Evolutionary conservation across 441 rosid species (phyloP), one percentile per base, ranked within the genome.

Genomic region (Lepidium campestre): DNA sequence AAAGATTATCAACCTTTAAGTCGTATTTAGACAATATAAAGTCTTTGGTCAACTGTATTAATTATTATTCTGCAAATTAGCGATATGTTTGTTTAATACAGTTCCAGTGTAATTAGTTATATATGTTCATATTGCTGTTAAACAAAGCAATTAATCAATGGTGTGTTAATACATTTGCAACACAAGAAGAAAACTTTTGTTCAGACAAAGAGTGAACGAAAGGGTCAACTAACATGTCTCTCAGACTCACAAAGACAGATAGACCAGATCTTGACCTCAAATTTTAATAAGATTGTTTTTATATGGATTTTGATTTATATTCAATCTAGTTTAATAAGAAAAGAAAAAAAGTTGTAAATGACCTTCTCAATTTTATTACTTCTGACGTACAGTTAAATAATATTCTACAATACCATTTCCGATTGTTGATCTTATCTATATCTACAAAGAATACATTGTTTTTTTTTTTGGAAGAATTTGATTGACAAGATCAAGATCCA

Each of bases 151-250:
- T 57, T 18, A 29, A 56, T 34, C 53, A 65, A 39, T 20, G 8
- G 35, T 32, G n/a, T n/a, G n/a, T 66, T 55, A 4, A 44, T 42
- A 50, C 13, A 41, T 46, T 46, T 55, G 49, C 50, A 62, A 29
- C 44, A 41, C 64, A 55, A 1, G 4, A 57, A 11, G 27, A 68
- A 36, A 23, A 3, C 15, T 25, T 48, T 27, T 54, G 12, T 61
- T 37, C 25, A 73, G 64, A 73, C 54, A 73, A 44, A 19, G 34
- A 70, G 68, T 57, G 65, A 59, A 63, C 42, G 79, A 68, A 77
- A 72, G 56, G 76, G 82, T 77, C 81, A 72, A 57, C 78, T 56
- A 49, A 54, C 78, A 74, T 65, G 78, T 72, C 73, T 74, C 45
- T 50, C 54, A 77, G 47, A 62, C 71, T 55, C 54, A 20, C 37